These are phyloP conservation scores for Fusarium pseudonygamai DNA, from an alignment of 2,329 filamentous ascomycete genomes.

Conservation along the genomic window DNA sequence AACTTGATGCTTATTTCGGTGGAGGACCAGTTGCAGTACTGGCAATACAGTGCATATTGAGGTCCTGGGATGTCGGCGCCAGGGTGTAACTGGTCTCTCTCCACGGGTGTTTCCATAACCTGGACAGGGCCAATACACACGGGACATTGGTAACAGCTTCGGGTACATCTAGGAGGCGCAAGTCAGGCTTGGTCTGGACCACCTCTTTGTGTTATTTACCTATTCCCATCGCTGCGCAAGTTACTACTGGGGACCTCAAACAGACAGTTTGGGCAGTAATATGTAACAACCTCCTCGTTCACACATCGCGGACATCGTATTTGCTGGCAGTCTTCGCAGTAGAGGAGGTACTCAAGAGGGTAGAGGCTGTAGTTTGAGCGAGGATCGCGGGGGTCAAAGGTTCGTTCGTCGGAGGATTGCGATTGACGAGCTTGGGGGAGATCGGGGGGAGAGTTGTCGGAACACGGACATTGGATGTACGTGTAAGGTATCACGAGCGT, in stretches of 20 bases:
- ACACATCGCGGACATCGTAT: constrained; percentile 94
- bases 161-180: constrained; percentile 72
- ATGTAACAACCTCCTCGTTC: constrained; percentile 91
- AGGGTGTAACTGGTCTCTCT: constrained; percentile 52
- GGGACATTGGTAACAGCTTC: constrained; percentile 96
- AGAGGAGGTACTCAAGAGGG: constrained; percentile 91
- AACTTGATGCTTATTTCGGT: constrained; percentile 90
- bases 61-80: constrained; percentile 50
- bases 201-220: constrained; percentile 61
- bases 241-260: constrained; percentile 96
- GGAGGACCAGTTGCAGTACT: constrained; percentile 93
- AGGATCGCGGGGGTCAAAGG: constrained; percentile 86
- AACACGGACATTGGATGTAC: constrained; percentile 74
- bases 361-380: constrained; percentile 93
- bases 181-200: constrained; percentile 30
- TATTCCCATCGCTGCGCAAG: constrained; percentile 90
- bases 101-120: constrained; percentile 72
- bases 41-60: constrained; percentile 80
- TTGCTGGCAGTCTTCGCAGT: constrained; percentile 97
- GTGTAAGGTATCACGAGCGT: constrained; percentile 67
- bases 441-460: constrained; percentile 54
- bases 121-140: constrained; percentile 84
- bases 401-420: constrained; percentile 68
- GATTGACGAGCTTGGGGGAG: constrained; percentile 45
- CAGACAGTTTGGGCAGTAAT: constrained; percentile 93